These are phyloP conservation scores for Paramecium caudatum DNA, from an alignment of 73 alveolate species.

Conservation along the genomic window DNA sequence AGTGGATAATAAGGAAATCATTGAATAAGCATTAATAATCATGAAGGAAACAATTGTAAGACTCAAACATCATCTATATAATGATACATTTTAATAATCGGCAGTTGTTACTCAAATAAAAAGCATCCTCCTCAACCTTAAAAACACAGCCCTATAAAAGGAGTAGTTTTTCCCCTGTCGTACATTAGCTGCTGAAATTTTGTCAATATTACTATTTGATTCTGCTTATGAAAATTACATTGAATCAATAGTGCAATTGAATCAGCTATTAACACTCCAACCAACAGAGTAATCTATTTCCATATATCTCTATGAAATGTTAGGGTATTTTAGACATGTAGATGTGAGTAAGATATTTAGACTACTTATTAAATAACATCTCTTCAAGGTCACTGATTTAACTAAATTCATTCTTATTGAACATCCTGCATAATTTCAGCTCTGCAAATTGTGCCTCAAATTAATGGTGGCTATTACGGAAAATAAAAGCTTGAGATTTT, in stretches of 20 bases:
- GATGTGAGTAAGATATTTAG: conserved; percentile 62
- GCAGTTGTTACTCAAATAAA: neutral
- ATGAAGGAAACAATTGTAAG: conserved; percentile 49
- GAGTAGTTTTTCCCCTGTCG: conserved; percentile 27
- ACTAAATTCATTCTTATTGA: conserved; percentile 9
- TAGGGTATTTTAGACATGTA: conserved; percentile 61
- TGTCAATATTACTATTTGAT: conserved; percentile 43
- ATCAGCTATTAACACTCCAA: neutral
- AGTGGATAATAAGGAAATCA: conserved; percentile 37
- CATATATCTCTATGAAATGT: conserved; percentile 50
- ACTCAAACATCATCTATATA: conserved; percentile 49
- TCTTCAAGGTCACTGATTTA: neutral
- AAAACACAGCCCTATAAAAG: conserved; percentile 28
- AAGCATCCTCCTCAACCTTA: neutral
- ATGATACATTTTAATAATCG: neutral
- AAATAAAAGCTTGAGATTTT: conserved; percentile 27
- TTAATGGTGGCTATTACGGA: conserved; percentile 62
- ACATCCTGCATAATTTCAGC: conserved; percentile 6
- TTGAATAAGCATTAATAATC: conserved; percentile 23
- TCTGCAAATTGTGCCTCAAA: conserved; percentile 58
- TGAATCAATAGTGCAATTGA: conserved; percentile 9
- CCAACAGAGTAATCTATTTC: conserved; percentile 13
- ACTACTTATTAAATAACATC: conserved; percentile 54
- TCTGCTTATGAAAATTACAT: conserved; percentile 53
- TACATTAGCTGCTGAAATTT: conserved; percentile 37